These are phyloP conservation scores for Trichoderma virens DNA, from an alignment of 495 filamentous ascomycete genomes.

Conservation along the genomic window DNA sequence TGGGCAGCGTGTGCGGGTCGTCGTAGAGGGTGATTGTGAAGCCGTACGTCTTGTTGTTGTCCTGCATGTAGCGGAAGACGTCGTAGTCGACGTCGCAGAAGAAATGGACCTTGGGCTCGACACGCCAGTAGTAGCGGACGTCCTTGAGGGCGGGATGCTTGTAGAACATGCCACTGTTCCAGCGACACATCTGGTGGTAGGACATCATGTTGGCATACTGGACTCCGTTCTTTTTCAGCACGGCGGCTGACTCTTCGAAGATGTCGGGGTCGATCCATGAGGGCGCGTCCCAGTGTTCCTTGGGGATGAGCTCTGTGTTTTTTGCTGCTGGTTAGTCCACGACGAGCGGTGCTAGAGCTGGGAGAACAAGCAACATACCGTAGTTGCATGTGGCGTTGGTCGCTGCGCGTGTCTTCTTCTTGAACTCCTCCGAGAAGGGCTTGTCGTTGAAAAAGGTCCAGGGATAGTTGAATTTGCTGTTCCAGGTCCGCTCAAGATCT, in stretches of 20 bases:
- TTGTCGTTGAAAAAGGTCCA: slow-evolving; percentile 99
- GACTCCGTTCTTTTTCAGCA: slow-evolving; percentile 75
- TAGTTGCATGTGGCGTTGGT: slow-evolving; percentile 83
- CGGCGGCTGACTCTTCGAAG: slow-evolving; percentile 72
- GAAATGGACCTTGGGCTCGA: slow-evolving; percentile 98
- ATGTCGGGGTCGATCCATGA: slow-evolving; percentile 86
- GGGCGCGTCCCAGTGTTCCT: slow-evolving; percentile 90
- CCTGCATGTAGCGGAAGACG: slow-evolving; percentile 95
- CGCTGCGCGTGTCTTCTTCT: slow-evolving; percentile 60
- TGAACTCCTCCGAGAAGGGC: slow-evolving; percentile 89
- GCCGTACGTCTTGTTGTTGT: slow-evolving; percentile 96
- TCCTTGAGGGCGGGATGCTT: slow-evolving; percentile 81
- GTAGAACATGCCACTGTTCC: slow-evolving; percentile 98
- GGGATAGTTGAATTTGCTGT: slow-evolving; percentile 98
- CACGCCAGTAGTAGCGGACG: slow-evolving; percentile 94
- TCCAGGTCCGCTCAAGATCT: slow-evolving; percentile 93
- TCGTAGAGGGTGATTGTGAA: slow-evolving; percentile 99
- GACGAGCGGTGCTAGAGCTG: not conserved
- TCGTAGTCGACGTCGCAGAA: slow-evolving; percentile 99
- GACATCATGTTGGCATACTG: slow-evolving; percentile 83
- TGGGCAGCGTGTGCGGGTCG: slow-evolving; percentile 71
- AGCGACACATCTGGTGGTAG: slow-evolving; percentile 99
- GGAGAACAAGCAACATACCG: slow-evolving; percentile 44
- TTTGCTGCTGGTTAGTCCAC: slow-evolving; percentile 9
- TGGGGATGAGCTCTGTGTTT: slow-evolving; percentile 68